Percentiles rank a stretch among this genome's conserved stretches.
These are phyloP conservation scores for Leishmania tarentolae DNA, from an alignment of 208 protist species.

Conservation along the genomic window DNA sequence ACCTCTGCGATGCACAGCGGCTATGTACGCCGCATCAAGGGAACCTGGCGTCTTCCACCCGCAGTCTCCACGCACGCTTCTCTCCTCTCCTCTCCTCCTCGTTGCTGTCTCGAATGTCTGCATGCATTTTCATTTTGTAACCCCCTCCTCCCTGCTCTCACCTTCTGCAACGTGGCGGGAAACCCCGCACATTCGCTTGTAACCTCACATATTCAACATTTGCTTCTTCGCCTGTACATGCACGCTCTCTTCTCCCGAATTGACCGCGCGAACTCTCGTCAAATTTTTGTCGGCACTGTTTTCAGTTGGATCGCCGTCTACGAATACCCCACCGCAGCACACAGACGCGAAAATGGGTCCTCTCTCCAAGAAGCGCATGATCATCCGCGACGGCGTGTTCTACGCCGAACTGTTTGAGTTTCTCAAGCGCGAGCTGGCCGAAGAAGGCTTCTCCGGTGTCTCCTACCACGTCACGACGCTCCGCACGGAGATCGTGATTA, in stretches of 20 bases:
- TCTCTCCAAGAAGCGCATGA: slow-evolving; percentile 95
- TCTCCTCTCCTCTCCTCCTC: background rate
- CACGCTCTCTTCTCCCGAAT: background rate
- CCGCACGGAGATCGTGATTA: slow-evolving; percentile 99
- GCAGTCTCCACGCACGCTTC: background rate
- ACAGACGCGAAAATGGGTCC: slow-evolving; percentile 57
- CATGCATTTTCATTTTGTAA: background rate
- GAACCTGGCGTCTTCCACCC: background rate
- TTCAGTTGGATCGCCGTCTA: slow-evolving; percentile 25
- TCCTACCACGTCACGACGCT: slow-evolving; percentile 96
- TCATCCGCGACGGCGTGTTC: slow-evolving; percentile 99
- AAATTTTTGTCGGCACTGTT: background rate
- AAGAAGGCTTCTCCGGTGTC: slow-evolving; percentile 98
- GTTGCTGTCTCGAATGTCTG: background rate
- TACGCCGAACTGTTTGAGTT: slow-evolving; percentile 99
- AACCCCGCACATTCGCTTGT: background rate
- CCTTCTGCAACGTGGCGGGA: background rate
- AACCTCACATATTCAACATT: background rate
- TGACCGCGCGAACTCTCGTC: background rate
- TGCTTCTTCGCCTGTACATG: background rate
- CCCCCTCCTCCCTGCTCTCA: background rate
- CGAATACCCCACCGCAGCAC: background rate
- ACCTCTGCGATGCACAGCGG: background rate
- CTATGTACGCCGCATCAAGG: background rate
- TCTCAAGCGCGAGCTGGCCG: slow-evolving; percentile 96